Evolutionary conservation across 257 asterid genomes (phyloP), one percentile per base, ranked within the genome.

Genomic region (Solanum paucissectum): DNA sequence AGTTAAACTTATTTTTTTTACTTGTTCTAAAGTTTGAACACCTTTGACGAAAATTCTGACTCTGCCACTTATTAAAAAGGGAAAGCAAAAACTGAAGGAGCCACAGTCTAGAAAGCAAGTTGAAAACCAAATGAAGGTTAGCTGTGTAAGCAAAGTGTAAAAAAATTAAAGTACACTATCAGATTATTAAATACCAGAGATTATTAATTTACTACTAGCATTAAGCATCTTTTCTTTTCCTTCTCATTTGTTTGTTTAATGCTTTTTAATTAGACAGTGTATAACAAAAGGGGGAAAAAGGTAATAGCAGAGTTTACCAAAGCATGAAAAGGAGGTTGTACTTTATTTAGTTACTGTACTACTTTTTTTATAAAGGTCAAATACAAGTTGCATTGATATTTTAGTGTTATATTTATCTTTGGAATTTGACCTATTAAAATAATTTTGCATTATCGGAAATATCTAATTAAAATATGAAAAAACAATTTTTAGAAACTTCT

Each of bases 241-340:
- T n/a, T 9, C 12, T 25, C 25, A 27, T 79, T 79, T 25, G 23
- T 27, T 79, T 44, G 14, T n/a, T 44, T 10, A 34, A 79, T 79
- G 66, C 16, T 79, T 79, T 46, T 46, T 14, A 76, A 16, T 20
- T 37, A 74, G 29, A 7, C 9, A 81, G 29, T 9, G 66, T 3
- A 44, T 16, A 79, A 79, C 38, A 46, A 44, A 27, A 23, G 25
- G 5, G 66, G 14, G 0, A 9, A 75, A 73, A 44, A 29, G 37
- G 36, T 12, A 4, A 2, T 64, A 64, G 27, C 40, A 79, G 27
- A 44, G 40, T 44, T 77, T 79, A 36, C 36, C 64, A 25, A 46
- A 25, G 85, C 85, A 46, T 46, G 29, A 46, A 81, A 81, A 81
- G 42, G 18, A 81, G 66, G 85, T 81, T 46, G 18, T 79, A 44